phyloP scores from a whole-genome alignment of 352 stramenopile genomes.

The Ophiocytium majus region DNA sequence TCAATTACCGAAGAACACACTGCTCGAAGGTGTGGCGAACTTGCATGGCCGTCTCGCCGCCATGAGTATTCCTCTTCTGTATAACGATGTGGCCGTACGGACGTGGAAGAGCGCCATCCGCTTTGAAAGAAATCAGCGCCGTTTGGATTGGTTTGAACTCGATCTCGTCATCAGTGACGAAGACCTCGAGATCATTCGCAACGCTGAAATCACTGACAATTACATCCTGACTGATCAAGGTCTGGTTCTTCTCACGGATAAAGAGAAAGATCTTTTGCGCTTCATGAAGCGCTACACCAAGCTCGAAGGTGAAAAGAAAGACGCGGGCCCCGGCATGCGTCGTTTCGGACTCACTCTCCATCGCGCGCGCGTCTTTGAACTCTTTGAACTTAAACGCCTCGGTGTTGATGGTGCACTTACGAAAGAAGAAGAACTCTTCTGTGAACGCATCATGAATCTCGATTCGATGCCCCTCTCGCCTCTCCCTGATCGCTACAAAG shows the following conservation, averaged over 20 bases:
- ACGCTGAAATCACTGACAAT: slow-evolving; percentile 6
- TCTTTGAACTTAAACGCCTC: slow-evolving; percentile 2
- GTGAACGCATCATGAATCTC: background rate
- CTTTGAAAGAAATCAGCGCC: background rate
- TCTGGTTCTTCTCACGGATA: background rate
- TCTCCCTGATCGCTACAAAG: background rate
- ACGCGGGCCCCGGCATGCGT: background rate
- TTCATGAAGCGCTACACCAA: slow-evolving; percentile 14
- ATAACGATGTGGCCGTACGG: background rate
- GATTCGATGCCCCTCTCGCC: background rate
- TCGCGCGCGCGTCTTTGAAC: background rate
- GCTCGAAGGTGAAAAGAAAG: slow-evolving; percentile 12
- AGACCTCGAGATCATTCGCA: background rate
- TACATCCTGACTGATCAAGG: background rate
- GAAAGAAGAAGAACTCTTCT: background rate
- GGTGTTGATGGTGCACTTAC: slow-evolving; percentile 6
- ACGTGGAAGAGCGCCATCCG: slow-evolving; percentile 12
- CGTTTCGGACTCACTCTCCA: slow-evolving; percentile 7
- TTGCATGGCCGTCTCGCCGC: background rate
- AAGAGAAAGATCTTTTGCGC: slow-evolving; percentile 5
- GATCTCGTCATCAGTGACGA: slow-evolving; percentile 16
- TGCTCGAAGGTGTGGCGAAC: background rate
- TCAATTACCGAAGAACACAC: background rate
- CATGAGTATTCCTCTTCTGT: background rate
- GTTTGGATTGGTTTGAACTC: background rate